Conservation (phyloP, 2,329 filamentous ascomycete species). For the Fusarium longipes region DNA sequence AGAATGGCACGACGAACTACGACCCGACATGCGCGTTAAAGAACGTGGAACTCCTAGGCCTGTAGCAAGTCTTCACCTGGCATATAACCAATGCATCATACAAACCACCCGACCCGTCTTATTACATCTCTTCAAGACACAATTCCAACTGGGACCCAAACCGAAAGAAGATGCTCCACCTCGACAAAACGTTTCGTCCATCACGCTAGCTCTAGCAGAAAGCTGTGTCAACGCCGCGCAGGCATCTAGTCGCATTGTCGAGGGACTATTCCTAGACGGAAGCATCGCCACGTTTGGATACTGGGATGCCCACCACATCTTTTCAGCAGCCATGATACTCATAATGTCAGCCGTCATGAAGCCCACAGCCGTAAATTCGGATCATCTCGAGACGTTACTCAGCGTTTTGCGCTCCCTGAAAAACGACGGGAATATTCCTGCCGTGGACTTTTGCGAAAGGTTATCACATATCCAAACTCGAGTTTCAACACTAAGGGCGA, state of each 20-base stretch:
- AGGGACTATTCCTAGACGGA: slow-evolving; percentile 38
- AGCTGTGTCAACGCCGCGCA: slow-evolving; percentile 50
- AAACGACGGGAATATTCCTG: slow-evolving; percentile 47
- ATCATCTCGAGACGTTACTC: slow-evolving; percentile 45
- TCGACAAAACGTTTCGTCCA: slow-evolving; percentile 45
- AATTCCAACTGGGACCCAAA: slow-evolving; percentile 41
- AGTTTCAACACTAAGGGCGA: slow-evolving; percentile 29
- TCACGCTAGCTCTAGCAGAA: slow-evolving; percentile 49
- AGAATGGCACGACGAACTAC: slow-evolving; percentile 46
- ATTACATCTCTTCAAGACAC: slow-evolving; percentile 47
- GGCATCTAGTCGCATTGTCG: slow-evolving; percentile 45
- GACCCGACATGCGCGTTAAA: slow-evolving; percentile 40
- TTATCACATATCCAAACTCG: slow-evolving; percentile 44
- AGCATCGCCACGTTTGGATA: slow-evolving; percentile 48
- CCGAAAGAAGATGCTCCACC: slow-evolving; percentile 5
- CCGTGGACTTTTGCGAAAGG: slow-evolving; percentile 47
- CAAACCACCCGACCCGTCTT: slow-evolving; percentile 50
- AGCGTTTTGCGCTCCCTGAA: slow-evolving; percentile 48
- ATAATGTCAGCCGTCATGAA: slow-evolving; percentile 50
- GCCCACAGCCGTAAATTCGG: slow-evolving; percentile 42
- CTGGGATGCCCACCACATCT: slow-evolving; percentile 51
- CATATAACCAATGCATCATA: slow-evolving; percentile 52
- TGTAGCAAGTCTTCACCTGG: slow-evolving; percentile 46
- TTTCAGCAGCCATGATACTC: slow-evolving; percentile 48
- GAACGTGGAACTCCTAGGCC: slow-evolving; percentile 43